These are phyloP conservation scores for Xylariaceae sp. DNA, from an alignment of 2,329 filamentous ascomycete genomes.

Conservation along the genomic window DNA sequence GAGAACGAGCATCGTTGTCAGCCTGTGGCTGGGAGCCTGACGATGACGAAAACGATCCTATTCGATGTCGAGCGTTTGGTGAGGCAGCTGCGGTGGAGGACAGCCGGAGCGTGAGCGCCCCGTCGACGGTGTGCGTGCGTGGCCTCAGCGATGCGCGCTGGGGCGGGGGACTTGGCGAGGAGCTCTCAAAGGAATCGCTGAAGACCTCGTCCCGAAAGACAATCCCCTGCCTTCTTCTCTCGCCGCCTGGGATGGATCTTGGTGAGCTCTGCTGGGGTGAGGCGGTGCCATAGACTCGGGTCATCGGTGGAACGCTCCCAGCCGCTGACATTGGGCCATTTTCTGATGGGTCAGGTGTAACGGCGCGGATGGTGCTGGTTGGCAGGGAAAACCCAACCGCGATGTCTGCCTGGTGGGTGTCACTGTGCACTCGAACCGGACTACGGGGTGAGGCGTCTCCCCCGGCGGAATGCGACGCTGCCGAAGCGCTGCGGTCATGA, in stretches of 20 bases:
- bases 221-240: conserved; percentile 54
- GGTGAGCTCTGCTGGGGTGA: conserved; percentile 47
- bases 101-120: conserved; percentile 45
- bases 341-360: conserved; percentile 61
- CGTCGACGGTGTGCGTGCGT: conserved; percentile 59
- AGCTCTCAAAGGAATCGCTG: conserved; percentile 48
- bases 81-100: conserved; percentile 30
- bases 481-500: conserved; percentile 36
- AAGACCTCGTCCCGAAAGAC: conserved; percentile 61
- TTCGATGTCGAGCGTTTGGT: conserved; percentile 57
- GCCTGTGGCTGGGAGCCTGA: conserved; percentile 53
- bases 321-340: conserved; percentile 22
- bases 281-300: conserved; percentile 34
- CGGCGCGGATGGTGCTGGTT: conserved; percentile 54
- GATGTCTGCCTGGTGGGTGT: conserved; percentile 24
- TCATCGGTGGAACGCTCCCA: conserved; percentile 24
- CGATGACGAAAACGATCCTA: conserved; percentile 62
- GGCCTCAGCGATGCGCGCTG: conserved; percentile 43
- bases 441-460: conserved; percentile 27
- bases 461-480: conserved; percentile 32
- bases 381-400: conserved; percentile 31
- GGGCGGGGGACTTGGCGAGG: conserved; percentile 40
- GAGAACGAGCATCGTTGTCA: conserved; percentile 42
- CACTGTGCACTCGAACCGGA: conserved; percentile 20
- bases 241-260: conserved; percentile 43